Evolutionary conservation across 495 filamentous ascomycete genomes (phyloP), one percentile per base, ranked within the genome.

Genomic region (Sporormia fimetaria): DNA sequence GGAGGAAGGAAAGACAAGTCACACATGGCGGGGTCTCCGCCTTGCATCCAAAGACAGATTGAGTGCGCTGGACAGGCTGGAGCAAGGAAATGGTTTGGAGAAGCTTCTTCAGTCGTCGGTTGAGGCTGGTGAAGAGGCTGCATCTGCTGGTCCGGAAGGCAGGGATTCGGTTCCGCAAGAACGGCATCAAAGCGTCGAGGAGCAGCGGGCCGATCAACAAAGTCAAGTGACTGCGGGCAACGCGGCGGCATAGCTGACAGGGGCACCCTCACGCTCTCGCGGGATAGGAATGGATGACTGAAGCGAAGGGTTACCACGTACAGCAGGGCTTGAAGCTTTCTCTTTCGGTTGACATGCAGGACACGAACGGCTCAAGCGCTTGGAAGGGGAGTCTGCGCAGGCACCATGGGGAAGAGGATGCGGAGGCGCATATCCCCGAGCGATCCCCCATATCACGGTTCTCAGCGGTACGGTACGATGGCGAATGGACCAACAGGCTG

Each of bases 21-120:
- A 92, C 61, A 79, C 74, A 21, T 98, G 90, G 90, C 73, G 85
- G 44, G 78, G 81, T 14, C 64, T 96, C 31, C 75, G 90, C 25
- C 72, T 94, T 39, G 80, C 84, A 3, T 73, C 76, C 27, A 78
- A 69, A 51, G 74, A 64, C 47, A 81, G 77, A 48, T 72, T 95
- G 20, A 69, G 71, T 26, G 56, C 74, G 9, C 93, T 95, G 55
- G 84, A 94, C 56, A 83, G 82, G 57, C 77, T 94, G 12, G 86
- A 92, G 12, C 76, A 86, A 50, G 80, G 77, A 28, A 78, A 81
- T 48, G 83, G 81, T 30, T 49, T 80, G 24, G 57, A 70, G 27
- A 50, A 55, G 14, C 61, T 80, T n/a, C 71, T 78, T 56, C 14
- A 52, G 55, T 17, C 46, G 32, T 27, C 35, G 33, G 45, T 43